phyloP scores from a whole-genome alignment of 176 grass and related monocot genomes.

The Carex pumila region DNA sequence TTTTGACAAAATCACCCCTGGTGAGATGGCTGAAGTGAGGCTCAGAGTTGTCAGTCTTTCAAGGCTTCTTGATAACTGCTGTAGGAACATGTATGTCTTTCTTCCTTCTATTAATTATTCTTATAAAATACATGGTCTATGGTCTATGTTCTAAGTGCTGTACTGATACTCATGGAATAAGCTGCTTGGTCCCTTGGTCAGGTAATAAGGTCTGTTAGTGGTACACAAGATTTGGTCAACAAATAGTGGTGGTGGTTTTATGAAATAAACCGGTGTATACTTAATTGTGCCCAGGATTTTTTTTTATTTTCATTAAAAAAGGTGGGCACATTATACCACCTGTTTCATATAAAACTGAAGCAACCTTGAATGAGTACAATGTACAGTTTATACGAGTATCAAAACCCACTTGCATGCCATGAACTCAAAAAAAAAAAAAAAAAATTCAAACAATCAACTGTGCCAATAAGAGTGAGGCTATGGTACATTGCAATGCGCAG shows the following conservation, averaged over 20 bases:
- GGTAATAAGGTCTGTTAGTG: not conserved
- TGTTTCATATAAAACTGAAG: not conserved
- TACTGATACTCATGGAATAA: not conserved
- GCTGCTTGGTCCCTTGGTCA: not conserved
- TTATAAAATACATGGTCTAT: not conserved
- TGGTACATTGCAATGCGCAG: too few species aligned
- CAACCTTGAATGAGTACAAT: not conserved
- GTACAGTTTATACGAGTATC: not conserved
- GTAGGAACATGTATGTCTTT: constrained; percentile 37
- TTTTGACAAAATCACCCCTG: not conserved
- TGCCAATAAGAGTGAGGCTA: not conserved
- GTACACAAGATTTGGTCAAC: not conserved
- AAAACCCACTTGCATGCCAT: not conserved
- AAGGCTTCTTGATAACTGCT: constrained; percentile 35
- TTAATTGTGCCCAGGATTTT: not conserved
- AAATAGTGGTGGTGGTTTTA: not conserved
- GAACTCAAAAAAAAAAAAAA: not conserved
- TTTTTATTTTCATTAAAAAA: not conserved
- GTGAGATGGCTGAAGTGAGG: not conserved
- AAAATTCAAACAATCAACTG: not conserved
- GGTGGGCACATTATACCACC: not conserved
- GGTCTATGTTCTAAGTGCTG: not conserved
- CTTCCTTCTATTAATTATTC: not conserved
- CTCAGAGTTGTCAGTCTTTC: constrained; percentile 17
- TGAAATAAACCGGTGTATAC: not conserved